Base-by-base conservation (phyloP, 2,329 filamentous ascomycete species). In the Phoma herbarum region DNA sequence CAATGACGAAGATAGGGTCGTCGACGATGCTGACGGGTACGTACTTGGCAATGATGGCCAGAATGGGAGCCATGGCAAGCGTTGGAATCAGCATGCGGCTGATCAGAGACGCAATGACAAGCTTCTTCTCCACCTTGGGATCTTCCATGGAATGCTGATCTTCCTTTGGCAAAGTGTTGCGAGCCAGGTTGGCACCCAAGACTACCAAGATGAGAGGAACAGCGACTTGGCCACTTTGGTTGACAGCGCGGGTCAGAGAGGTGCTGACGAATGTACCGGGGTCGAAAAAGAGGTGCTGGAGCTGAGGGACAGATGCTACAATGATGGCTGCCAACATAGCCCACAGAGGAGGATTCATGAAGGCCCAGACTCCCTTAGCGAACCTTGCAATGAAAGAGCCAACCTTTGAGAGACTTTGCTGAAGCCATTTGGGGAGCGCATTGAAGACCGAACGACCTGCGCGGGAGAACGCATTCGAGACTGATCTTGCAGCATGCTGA, bases 321-420 rank as follows among this genome's bases (percentile, higher is more conserved):
- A 97, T 80, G 44, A 98, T 89, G n/a, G 95, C 92, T 37, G 88
- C 82, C 31, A 98, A 81, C 95, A 99, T 98, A 28, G 95, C 93
- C 93, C 93, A 98, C 25, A 99, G 87, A 0, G 95, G 95, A 41
- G 95, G 94, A 78, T 98, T 98, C 94, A 99, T 98, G 77, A 97
- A 97, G 46, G 91, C 90, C 90, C 91, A 95, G 12, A 93, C 75
- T 51, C 93, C 93, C 47, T 79, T 79, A 66, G 86, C 78, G 67
- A 91, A 89, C 62, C 75, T 85, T 76, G 67, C 68, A 28, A 80
- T 52, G 41, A 75, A 78, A 29, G 71, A 75, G 43, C 75, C 79
- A 18, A 80, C 62, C 23, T 75, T 79, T 10, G 80, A 76, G 4
- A 88, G 69, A 7, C 73, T 65, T 49, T 78, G 83, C 67, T 89